Evolutionary conservation across 2,329 filamentous ascomycete species (phyloP).

Genomic region (Alternaria tenuissima): DNA sequence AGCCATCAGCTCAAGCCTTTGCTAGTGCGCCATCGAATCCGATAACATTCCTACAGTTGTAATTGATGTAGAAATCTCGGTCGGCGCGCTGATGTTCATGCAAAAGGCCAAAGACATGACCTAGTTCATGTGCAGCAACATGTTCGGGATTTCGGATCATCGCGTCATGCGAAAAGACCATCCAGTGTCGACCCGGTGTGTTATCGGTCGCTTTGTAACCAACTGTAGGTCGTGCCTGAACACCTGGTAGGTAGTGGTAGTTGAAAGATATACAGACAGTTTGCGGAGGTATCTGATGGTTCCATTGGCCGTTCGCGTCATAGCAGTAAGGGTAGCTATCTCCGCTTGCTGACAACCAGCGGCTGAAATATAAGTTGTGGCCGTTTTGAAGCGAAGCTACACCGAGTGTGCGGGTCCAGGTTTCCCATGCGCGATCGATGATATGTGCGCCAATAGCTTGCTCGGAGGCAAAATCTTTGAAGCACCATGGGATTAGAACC

Average conservation of each 20-base stretch:
- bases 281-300: background rate
- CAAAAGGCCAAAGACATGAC: constrained; percentile 2
- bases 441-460: background rate
- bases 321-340: background rate
- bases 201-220: background rate
- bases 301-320: background rate
- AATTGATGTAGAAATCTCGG: background rate
- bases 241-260: background rate
- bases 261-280: background rate
- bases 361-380: background rate
- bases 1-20: background rate
- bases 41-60: background rate
- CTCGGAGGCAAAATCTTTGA: background rate
- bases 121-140: background rate
- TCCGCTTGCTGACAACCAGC: background rate
- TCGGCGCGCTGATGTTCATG: constrained; percentile 4
- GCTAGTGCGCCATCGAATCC: background rate
- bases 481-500: background rate
- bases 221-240: background rate
- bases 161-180: background rate
- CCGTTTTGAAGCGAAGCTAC: background rate
- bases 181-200: background rate
- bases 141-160: background rate
- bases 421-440: background rate
- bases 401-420: background rate